Evolutionary conservation across 75 land plant genomes (phyloP), one percentile per base, ranked within the genome.

Genomic region (Pinus tabuliformis): DNA sequence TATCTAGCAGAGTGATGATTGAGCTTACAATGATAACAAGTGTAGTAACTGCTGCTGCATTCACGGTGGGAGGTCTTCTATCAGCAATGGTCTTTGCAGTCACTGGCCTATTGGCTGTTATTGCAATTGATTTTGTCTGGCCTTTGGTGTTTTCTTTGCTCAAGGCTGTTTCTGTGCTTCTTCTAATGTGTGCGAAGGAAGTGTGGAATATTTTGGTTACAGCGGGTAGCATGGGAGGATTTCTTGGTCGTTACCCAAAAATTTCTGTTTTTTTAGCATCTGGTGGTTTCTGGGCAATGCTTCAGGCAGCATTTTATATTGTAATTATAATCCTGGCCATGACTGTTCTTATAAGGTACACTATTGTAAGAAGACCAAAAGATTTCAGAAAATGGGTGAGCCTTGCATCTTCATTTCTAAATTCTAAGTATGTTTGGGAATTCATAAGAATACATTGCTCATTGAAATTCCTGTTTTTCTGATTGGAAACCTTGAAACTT

Each of bases 361-460:
- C 99, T 33, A 88, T 96, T 42, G 87, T 92, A 73, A 82, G 99
- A 73, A 90, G 90, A 70, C 92, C 99, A 66, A 96, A 88, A 83
- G 91, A 93, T 60, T 90, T 87, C 78, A 86, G 81, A 63, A 88
- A 91, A 77, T 96, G 99, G 99, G 98, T 95, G 62, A 70, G 71
- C 15, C 26, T 81, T 62, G 11, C 58, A 62, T 24, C 78, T 56
- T 37, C 17, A 70, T 65, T 56, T 42, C 24, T 77, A 59, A 62
- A 30, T 78, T 36, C 36, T 73, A 73, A 54, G 26, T 26, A 52
- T 78, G 21, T 57, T 39, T 72, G 57, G 30, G 45, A n/a, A 56
- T 39, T 78, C 21, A 58, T 73, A 9, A n/a, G 28, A 0, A 63
- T 63, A 16, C 22, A 17, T 12, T 71, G 18, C 49, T 11, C n/a